phyloP scores from a whole-genome alignment of 805 yeast genomes.

The Suhomyces tanzawaensis region DNA sequence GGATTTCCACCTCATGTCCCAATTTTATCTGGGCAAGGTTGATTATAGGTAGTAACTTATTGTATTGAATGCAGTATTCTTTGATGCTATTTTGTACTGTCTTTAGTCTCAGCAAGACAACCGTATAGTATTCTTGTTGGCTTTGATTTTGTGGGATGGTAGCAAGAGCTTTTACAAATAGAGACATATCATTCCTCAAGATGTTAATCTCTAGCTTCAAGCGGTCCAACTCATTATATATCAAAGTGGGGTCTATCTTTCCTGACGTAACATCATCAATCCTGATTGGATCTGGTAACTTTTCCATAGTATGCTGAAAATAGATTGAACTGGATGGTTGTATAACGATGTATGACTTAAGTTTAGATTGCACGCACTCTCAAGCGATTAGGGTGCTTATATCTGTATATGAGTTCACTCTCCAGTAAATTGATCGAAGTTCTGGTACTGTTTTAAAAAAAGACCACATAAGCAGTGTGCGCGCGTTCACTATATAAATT shows the following conservation, averaged over 20 bases:
- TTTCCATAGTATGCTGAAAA: no score
- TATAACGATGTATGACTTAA: no score
- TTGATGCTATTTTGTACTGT: conserved; percentile 39
- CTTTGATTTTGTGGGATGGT: conserved; percentile 28
- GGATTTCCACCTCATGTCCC: conserved; percentile 49
- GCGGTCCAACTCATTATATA: conserved; percentile 45
- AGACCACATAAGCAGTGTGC: no score
- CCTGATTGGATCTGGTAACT: conserved; percentile 34
- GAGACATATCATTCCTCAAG: conserved; percentile 40
- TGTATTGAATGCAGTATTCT: conserved; percentile 44
- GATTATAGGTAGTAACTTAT: conserved; percentile 47
- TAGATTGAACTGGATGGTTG: neutral
- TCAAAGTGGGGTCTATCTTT: conserved; percentile 34
- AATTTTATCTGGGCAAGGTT: conserved; percentile 49
- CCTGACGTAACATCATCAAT: conserved; percentile 47
- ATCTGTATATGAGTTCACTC: no score
- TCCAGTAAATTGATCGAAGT: no score
- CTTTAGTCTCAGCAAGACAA: conserved; percentile 35
- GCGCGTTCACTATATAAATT: no score
- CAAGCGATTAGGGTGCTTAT: no score
- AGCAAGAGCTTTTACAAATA: conserved; percentile 37
- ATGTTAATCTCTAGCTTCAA: conserved; percentile 42
- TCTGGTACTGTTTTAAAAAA: no score
- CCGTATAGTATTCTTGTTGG: conserved; percentile 38
- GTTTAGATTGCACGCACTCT: no score